Base-by-base conservation (phyloP, 768 basidiomycete species). In the Leccinum subgranulosum region DNA sequence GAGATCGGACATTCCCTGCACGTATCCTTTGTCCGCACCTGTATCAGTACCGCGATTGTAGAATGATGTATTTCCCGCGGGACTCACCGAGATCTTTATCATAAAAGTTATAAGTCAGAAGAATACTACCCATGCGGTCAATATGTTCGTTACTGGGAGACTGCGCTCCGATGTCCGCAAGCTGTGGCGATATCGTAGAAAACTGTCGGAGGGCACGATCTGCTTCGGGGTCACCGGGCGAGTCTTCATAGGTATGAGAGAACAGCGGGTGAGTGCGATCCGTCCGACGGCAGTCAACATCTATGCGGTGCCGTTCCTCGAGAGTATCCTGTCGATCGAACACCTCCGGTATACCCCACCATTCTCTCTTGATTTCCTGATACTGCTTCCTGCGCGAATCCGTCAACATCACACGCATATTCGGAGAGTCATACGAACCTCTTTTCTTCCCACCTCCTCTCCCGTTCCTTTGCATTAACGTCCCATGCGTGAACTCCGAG, bases 1-100 rank as follows among this genome's bases (percentile, higher is more conserved):
- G 14, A 99, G 82, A 73, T 99, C 97, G 3, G 92, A 94, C 97
- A 98, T 98, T 31, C 97, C 97, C 73, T 98, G 97, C 5, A 98
- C 97, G 70, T 98, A 98, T 28, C 95, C 94, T 88, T 59, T 56
- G 54, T 51, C 36, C n/a, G 54, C 50, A 57, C 49, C 11, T 3
- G 36, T 17, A 45, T 75, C 57, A 73, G 61, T 46, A 54, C 19
- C 34, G 41, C 14, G 43, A 1, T 23, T 4, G 28, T 23, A 43
- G 25, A 8, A 46, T 17, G 55, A 48, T 21, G 23, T 17, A 45
- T 33, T 43, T 29, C 36, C 43, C 23, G 28, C 7, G 27, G 29
- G 33, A 77, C 87, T 65, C 65, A 94, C 92, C 92, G 43, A 94
- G 77, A 27, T 94, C 86, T 70, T 86, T 91, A 74, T 95, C 90